These are phyloP conservation scores for Blastomyces silverae DNA, from an alignment of 2,329 filamentous ascomycete genomes.

Conservation along the genomic window DNA sequence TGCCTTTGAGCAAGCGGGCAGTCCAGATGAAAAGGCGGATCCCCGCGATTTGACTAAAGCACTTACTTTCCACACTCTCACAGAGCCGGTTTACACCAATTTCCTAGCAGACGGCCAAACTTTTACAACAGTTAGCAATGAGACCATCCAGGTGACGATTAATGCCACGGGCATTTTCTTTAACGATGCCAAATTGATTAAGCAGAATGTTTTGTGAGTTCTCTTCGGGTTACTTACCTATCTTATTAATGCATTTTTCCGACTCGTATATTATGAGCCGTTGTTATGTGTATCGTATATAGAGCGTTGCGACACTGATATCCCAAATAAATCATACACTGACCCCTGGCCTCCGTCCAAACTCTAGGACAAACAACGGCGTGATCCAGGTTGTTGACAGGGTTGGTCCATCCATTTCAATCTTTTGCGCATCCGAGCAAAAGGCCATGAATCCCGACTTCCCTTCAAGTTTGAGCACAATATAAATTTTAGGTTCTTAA, in stretches of 20 bases:
- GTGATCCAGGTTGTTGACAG: slow-evolving; percentile 7
- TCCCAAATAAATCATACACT: neutral
- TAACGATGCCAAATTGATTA: slow-evolving; percentile 16
- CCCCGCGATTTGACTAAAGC: slow-evolving; percentile 11
- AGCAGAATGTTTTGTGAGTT: slow-evolving; percentile 15
- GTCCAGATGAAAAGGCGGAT: slow-evolving; percentile 13
- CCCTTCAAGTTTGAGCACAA: neutral
- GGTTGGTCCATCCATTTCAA: neutral
- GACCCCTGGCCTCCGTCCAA: neutral
- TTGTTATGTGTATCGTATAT: neutral
- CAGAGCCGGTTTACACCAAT: slow-evolving; percentile 17
- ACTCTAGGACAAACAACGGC: slow-evolving; percentile 7
- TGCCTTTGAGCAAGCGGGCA: slow-evolving; percentile 13
- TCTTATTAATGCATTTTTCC: neutral
- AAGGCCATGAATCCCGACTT: neutral
- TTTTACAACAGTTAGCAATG: slow-evolving; percentile 17
- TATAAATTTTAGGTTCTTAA: neutral
- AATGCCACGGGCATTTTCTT: slow-evolving; percentile 17
- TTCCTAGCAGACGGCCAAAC: slow-evolving; percentile 15
- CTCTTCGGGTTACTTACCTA: no score
- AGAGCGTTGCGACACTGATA: neutral
- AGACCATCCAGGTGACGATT: slow-evolving; percentile 13
- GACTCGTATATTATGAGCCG: neutral
- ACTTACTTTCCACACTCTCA: slow-evolving; percentile 17
- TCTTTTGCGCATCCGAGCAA: neutral